A percentile compares a stretch with the other conserved stretches of the same genome.
These are phyloP conservation scores for Neodidymelliopsis sp. DNA, from an alignment of 2,329 filamentous ascomycete species.

Conservation along the genomic window DNA sequence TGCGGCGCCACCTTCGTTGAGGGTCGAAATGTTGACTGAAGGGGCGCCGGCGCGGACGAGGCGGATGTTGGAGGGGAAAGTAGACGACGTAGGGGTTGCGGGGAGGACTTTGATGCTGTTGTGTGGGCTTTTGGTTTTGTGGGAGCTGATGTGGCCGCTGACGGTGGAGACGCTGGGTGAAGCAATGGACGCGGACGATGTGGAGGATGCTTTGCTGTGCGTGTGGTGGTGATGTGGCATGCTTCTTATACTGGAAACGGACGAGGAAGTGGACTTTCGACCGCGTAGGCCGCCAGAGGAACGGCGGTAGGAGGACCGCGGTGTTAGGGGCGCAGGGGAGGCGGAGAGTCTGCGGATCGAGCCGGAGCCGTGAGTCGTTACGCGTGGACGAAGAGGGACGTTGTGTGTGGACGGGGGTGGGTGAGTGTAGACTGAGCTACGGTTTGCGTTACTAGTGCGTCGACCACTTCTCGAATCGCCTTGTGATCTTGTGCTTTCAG, in stretches of 20 bases:
- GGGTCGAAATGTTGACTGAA: slow-evolving; percentile 23
- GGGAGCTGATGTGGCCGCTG: slow-evolving; percentile 70
- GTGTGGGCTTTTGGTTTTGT: slow-evolving; percentile 74
- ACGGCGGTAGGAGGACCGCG: slow-evolving; percentile 83
- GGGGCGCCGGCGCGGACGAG: slow-evolving; percentile 69
- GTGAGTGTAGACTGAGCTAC: slow-evolving; percentile 47
- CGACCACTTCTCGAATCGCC: slow-evolving; percentile 26
- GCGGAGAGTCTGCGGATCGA: slow-evolving; percentile 71
- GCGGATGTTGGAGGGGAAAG: slow-evolving; percentile 86
- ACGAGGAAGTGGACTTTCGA: slow-evolving; percentile 94
- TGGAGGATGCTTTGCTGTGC: slow-evolving; percentile 93
- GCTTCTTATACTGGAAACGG: slow-evolving; percentile 89
- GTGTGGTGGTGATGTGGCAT: slow-evolving; percentile 78
- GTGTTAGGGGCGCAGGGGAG: slow-evolving; percentile 86
- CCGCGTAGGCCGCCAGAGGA: slow-evolving; percentile 84
- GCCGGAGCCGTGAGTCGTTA: slow-evolving; percentile 53
- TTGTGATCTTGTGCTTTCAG: slow-evolving; percentile 22
- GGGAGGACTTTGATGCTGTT: slow-evolving; percentile 93
- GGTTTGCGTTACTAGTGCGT: slow-evolving; percentile 46
- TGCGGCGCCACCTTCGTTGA: slow-evolving; percentile 53
- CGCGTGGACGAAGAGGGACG: slow-evolving; percentile 48
- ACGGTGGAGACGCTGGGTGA: slow-evolving; percentile 53
- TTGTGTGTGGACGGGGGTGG: slow-evolving; percentile 30
- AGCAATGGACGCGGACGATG: slow-evolving; percentile 75
- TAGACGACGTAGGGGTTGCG: slow-evolving; percentile 75